Conservation (phyloP, 2,329 filamentous ascomycete species). For the Ramichloridium luteum region DNA sequence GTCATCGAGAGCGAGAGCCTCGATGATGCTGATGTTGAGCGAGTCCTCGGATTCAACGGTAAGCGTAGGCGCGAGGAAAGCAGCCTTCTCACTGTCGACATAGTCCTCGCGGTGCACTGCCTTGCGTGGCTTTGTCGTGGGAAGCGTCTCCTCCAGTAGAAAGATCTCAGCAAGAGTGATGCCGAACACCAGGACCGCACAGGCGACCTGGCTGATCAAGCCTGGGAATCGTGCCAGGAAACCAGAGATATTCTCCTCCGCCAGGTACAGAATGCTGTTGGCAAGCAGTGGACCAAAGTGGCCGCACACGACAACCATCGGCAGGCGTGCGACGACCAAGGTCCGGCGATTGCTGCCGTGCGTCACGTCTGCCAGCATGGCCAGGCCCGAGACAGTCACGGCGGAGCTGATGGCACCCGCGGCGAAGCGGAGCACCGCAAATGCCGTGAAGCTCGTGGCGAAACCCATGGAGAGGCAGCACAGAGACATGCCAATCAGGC, state of each 20-base stretch:
- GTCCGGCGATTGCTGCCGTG: slow-evolving; percentile 20
- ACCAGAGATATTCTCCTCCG: slow-evolving; percentile 25
- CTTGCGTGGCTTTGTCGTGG: slow-evolving; percentile 1
- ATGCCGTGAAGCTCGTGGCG: slow-evolving; percentile 30
- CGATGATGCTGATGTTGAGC: slow-evolving; percentile 25
- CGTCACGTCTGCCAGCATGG: slow-evolving; percentile 34
- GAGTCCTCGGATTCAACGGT: slow-evolving; percentile 24
- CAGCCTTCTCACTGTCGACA: slow-evolving; percentile 33
- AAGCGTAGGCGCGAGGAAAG: slow-evolving; percentile 30
- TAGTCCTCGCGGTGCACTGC: slow-evolving; percentile 5
- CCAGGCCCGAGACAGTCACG: slow-evolving; percentile 32
- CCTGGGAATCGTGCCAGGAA: slow-evolving; percentile 33
- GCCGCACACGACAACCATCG: slow-evolving; percentile 34
- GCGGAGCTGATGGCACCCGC: slow-evolving; percentile 34
- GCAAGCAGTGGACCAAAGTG: slow-evolving; percentile 35
- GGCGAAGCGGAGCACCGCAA: slow-evolving; percentile 32
- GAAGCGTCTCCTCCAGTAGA: slow-evolving; percentile 27
- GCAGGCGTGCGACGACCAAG: slow-evolving; percentile 32
- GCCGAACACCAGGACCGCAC: slow-evolving; percentile 29
- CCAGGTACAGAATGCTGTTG: slow-evolving; percentile 31
- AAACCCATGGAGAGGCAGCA: slow-evolving; percentile 38
- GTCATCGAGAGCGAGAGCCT: slow-evolving; percentile 20
- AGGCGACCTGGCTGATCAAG: slow-evolving; percentile 33
- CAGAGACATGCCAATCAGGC: slow-evolving; percentile 32
- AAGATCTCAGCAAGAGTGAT: slow-evolving; percentile 30